Evolutionary conservation across 2,329 filamentous ascomycete genomes (phyloP).

Genomic region (Alternaria burnsii): DNA sequence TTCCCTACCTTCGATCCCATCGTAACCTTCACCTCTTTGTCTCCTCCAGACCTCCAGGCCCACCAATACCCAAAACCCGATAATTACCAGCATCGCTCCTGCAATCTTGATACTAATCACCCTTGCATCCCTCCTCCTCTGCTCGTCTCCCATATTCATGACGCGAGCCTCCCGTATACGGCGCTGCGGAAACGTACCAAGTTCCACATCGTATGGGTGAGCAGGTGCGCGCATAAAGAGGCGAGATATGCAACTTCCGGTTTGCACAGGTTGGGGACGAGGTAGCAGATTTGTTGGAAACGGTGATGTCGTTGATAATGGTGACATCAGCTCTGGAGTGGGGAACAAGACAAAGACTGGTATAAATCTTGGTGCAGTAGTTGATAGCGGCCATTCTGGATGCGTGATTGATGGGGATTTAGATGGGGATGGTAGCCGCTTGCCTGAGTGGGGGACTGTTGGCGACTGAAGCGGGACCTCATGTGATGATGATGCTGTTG

Average conservation of each 20-base stretch:
- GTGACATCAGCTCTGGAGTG: neutral
- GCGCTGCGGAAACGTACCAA: neutral
- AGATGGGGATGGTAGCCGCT: neutral
- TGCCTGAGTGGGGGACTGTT: neutral
- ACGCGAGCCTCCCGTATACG: neutral
- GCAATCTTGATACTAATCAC: neutral
- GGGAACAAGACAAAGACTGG: neutral
- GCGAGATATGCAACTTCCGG: neutral
- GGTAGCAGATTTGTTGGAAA: neutral
- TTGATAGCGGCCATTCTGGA: neutral
- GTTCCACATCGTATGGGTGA: neutral
- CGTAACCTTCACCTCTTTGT: neutral
- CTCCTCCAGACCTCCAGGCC: neutral
- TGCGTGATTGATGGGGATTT: neutral
- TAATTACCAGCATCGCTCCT: neutral
- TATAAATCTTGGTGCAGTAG: neutral
- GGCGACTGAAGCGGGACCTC: neutral
- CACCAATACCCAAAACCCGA: neutral
- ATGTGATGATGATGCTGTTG: neutral
- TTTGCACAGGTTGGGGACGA: neutral
- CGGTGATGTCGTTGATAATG: neutral
- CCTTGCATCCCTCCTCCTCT: too few relatives aligned
- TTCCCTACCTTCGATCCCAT: too few relatives aligned
- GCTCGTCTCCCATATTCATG: neutral
- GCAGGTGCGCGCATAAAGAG: slow-evolving; percentile 1